phyloP scores from a whole-genome alignment of 768 basidiomycete species.

The Lentinula raphanica region DNA sequence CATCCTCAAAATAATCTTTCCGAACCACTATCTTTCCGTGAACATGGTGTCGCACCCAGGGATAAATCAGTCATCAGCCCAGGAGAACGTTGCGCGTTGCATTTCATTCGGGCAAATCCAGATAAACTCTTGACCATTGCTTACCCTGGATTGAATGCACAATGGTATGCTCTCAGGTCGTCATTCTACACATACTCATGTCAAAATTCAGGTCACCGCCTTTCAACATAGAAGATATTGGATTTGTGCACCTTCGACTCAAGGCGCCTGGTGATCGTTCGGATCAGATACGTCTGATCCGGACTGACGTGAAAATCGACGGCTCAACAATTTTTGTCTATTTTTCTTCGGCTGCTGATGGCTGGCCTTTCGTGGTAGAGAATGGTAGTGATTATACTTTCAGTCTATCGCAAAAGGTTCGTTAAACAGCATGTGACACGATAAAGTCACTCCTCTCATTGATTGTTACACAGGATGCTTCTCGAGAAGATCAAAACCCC shows the following conservation, averaged over 20 bases:
- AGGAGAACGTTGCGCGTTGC: conserved; percentile 64
- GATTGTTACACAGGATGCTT: conserved; percentile 35
- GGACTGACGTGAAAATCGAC: conserved; percentile 75
- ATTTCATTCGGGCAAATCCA: conserved; percentile 57
- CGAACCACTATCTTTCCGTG: conserved; percentile 72
- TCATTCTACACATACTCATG: conserved; percentile 4
- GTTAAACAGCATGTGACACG: conserved; percentile 9
- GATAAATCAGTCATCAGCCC: conserved; percentile 59
- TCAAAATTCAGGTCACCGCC: conserved; percentile 71
- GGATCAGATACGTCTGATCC: conserved; percentile 49
- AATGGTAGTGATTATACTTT: conserved; percentile 78
- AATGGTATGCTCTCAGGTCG: conserved; percentile 50
- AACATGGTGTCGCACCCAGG: conserved; percentile 68
- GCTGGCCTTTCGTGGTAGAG: conserved; percentile 88
- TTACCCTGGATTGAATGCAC: conserved; percentile 76
- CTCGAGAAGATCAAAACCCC: conserved; percentile 28
- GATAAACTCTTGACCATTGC: conserved; percentile 81
- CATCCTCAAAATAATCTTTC: conserved; percentile 78
- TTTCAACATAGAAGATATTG: conserved; percentile 89
- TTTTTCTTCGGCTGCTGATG: conserved; percentile 57
- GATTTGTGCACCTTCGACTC: conserved; percentile 71
- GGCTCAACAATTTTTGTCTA: conserved; percentile 88
- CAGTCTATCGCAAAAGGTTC: conserved; percentile 70
- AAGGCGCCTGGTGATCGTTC: conserved; percentile 30
- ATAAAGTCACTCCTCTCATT: conserved; percentile 16